These are phyloP conservation scores for Alternaria hordeiaustralica DNA, from an alignment of 2,329 filamentous ascomycete species.

Conservation along the genomic window DNA sequence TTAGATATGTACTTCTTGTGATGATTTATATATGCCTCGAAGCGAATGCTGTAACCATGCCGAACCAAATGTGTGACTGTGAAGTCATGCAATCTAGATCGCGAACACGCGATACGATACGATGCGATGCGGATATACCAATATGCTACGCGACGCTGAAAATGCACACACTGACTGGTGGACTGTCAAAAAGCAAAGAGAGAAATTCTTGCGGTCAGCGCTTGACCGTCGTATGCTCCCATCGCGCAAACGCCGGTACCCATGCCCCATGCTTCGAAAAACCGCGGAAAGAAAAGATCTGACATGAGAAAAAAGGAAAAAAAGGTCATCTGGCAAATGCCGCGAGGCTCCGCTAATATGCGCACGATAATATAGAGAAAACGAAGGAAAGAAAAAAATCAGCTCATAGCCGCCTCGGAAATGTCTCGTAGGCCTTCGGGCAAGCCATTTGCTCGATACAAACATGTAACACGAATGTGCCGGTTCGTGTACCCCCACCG, in stretches of 20 bases:
- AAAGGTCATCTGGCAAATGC: neutral
- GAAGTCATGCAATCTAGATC: neutral
- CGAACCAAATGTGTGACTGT: neutral
- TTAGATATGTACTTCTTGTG: neutral
- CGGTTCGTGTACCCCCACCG: neutral
- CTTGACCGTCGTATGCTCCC: constrained; percentile 14
- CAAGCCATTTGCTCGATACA: neutral
- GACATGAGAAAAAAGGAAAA: neutral
- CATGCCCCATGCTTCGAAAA: neutral
- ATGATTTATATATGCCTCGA: neutral
- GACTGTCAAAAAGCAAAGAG: neutral
- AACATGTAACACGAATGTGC: neutral
- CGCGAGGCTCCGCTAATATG: constrained; percentile 2
- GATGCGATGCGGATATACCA: neutral
- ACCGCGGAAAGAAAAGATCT: neutral
- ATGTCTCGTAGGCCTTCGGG: neutral
- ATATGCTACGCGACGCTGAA: neutral
- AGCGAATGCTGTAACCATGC: neutral
- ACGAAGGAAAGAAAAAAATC: neutral
- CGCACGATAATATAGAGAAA: neutral
- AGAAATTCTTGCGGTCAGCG: constrained; percentile 13
- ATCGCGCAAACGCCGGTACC: neutral
- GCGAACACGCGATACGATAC: neutral
- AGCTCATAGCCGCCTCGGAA: neutral
- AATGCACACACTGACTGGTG: neutral